Conservation (phyloP, 495 filamentous ascomycete species). For the Immersiella caudata region DNA sequence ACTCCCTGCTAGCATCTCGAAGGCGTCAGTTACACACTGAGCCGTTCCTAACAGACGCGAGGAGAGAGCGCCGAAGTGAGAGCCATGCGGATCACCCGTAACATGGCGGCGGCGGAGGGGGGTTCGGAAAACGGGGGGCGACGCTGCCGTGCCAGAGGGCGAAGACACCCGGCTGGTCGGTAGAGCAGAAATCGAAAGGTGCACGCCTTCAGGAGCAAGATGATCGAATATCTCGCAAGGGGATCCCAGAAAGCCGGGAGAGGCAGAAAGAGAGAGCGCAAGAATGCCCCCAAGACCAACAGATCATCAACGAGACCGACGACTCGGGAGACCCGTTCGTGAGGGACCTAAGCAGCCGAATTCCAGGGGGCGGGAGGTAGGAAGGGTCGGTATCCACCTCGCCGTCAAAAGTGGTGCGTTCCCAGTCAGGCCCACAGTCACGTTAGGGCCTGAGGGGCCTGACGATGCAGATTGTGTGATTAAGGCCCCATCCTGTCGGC, state of each 20-base stretch:
- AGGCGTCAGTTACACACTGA: not conserved
- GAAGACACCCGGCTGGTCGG: not conserved
- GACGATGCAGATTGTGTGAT: constrained; percentile 6
- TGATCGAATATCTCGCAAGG: not conserved
- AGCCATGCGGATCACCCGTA: not conserved
- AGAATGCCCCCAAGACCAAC: not conserved
- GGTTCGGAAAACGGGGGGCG: not conserved
- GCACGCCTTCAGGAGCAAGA: not conserved
- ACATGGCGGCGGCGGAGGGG: not conserved
- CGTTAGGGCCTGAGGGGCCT: constrained; percentile 10
- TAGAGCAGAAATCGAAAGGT: not conserved
- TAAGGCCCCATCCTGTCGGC: constrained; percentile 2
- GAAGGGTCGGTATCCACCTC: not conserved
- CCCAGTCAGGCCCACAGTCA: constrained; percentile 1
- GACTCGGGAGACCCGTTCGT: not conserved
- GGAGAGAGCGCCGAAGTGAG: not conserved
- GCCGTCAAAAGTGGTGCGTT: not conserved
- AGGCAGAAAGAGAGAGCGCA: not conserved
- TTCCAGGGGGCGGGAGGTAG: not conserved
- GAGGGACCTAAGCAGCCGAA: not conserved
- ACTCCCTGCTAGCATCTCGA: not conserved
- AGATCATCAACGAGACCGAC: not conserved
- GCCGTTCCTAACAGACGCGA: not conserved
- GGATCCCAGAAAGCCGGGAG: not conserved
- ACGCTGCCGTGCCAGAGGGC: not conserved